Conservation (phyloP, 2,329 filamentous ascomycete species). For the Pseudogymnoascus sp. region DNA sequence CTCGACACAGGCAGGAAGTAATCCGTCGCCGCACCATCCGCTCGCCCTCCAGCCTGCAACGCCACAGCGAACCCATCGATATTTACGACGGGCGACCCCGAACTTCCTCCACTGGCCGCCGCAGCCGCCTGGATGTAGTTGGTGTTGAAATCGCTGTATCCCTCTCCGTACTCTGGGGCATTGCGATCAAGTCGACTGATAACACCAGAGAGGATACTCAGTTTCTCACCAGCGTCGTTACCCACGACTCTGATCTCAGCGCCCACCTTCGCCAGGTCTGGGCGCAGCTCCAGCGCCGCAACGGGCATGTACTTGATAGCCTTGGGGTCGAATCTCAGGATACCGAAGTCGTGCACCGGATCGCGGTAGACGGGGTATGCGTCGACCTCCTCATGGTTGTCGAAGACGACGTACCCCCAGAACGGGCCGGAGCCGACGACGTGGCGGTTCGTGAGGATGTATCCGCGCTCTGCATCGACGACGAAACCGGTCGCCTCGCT, state of each 20-base stretch:
- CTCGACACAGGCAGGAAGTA: slow-evolving; percentile 94
- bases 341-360: slow-evolving; percentile 96
- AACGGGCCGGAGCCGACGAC: slow-evolving; percentile 94
- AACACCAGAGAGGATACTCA: slow-evolving; percentile 94
- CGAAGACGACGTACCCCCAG: slow-evolving; percentile 97
- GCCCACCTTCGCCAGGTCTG: slow-evolving; percentile 82
- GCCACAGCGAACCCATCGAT: slow-evolving; percentile 88
- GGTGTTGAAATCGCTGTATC: slow-evolving; percentile 94
- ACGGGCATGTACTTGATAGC: slow-evolving; percentile 97
- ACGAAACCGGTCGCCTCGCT: slow-evolving; percentile 98
- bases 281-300: slow-evolving; percentile 68
- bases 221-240: slow-evolving; percentile 96
- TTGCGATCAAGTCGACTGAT: slow-evolving; percentile 95
- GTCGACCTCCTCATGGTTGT: slow-evolving; percentile 96
- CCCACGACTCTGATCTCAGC: slow-evolving; percentile 94
- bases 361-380: slow-evolving; percentile 96
- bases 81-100: slow-evolving; percentile 96
- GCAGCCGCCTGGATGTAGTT: slow-evolving; percentile 98
- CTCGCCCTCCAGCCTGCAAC: slow-evolving; percentile 85
- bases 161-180: slow-evolving; percentile 94
- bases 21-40: slow-evolving; percentile 91
- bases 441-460: slow-evolving; percentile 82
- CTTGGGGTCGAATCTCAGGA: slow-evolving; percentile 90
- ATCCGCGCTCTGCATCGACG: slow-evolving; percentile 83
- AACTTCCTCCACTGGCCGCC: slow-evolving; percentile 91